Evolutionary conservation across 352 stramenopile genomes (phyloP).

Genomic region (Plasmopara halstedii): DNA sequence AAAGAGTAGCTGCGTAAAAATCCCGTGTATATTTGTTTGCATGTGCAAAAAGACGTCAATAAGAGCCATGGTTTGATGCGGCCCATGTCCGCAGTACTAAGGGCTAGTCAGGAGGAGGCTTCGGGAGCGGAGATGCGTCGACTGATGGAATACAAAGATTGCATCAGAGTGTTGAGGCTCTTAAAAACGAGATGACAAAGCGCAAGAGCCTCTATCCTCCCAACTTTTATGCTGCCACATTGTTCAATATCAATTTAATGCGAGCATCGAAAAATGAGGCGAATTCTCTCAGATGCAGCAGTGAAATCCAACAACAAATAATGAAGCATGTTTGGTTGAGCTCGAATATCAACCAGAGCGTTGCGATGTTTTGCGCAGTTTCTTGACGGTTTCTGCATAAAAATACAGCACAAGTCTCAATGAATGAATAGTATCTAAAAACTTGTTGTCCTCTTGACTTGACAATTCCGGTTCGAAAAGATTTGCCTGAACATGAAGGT

Average conservation of each 20-base stretch:
- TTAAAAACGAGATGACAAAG: slow-evolving; percentile 33
- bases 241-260: slow-evolving; percentile 46
- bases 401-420: no score
- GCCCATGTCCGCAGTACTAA: slow-evolving; percentile 34
- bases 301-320: no score
- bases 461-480: slow-evolving; percentile 18
- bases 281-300: no score
- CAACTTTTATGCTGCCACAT: slow-evolving; percentile 54
- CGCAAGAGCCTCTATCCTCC: slow-evolving; percentile 33
- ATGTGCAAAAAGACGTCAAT: slow-evolving; percentile 29
- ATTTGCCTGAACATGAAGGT: slow-evolving; percentile 43
- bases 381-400: no score
- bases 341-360: no score
- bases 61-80: slow-evolving; percentile 26
- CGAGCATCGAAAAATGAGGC: slow-evolving; percentile 36
- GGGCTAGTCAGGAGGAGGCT: slow-evolving; percentile 41
- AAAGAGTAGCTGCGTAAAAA: slow-evolving; percentile 8
- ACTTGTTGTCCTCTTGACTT: no score
- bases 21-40: slow-evolving; percentile 41
- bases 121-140: slow-evolving; percentile 35
- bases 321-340: no score
- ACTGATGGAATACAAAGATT: slow-evolving; percentile 31
- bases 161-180: slow-evolving; percentile 34
- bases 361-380: no score
- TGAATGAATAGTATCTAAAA: no score